Base-by-base conservation (phyloP, 768 basidiomycete genomes). In the Tulasnella sp. region DNA sequence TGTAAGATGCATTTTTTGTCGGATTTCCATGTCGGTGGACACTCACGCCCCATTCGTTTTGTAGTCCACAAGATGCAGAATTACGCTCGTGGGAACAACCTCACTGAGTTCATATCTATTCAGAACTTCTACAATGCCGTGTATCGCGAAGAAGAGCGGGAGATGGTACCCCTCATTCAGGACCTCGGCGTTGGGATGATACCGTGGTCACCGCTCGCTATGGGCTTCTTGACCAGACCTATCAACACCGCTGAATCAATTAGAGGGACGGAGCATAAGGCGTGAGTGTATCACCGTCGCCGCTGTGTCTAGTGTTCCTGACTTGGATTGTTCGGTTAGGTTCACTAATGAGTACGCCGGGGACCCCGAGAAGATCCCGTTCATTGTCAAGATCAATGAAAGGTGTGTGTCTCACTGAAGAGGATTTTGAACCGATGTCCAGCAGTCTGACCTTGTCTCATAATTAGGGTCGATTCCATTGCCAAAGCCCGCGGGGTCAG, bases 401-500 rank as follows among this genome's bases (percentile, higher is more conserved):
- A 56, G 43, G 55, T 56, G 41, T 23, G 55, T 3, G n/a, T n/a
- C n/a, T n/a, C n/a, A n/a, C n/a, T n/a, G n/a, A n/a, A n/a, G n/a
- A n/a, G n/a, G n/a, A n/a, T n/a, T n/a, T n/a, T n/a, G n/a, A n/a
- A n/a, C n/a, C n/a, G n/a, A n/a, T n/a, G n/a, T n/a, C n/a, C n/a
- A n/a, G n/a, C n/a, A n/a, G n/a, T n/a, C 15, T 24, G 21, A 54
- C 3, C 42, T 41, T 21, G 15, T 9, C 32, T 51, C 29, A 10
- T 30, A 21, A 9, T 19, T 44, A 58, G 65, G 3, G 64, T 71
- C 19, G 66, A 68, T 48, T 44, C 63, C 43, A 58, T 72, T 38
- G 69, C 71, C 27, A 64, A 69, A 58, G 64, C 66, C 45, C 64
- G 60, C 29, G 65, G 65, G 0, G 56, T 68, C 34, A 61, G 65